Evolutionary conservation across 1,284 basidiomycete genomes (phyloP).

Genomic region (Vanrija humicola): DNA sequence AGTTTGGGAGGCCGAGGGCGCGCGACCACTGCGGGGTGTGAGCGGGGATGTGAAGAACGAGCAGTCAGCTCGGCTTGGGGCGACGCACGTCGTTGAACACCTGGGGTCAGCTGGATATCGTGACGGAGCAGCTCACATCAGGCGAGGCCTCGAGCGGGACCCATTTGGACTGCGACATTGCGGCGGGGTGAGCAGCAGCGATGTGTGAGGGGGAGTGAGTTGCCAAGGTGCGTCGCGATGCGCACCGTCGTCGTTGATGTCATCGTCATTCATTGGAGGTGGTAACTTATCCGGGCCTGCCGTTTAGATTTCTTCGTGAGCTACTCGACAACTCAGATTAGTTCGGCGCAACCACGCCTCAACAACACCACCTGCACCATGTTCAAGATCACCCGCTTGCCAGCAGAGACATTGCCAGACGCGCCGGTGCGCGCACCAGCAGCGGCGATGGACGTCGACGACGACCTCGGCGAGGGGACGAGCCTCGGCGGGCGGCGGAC

Average conservation of each 20-base stretch:
- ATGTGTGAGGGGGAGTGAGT: neutral
- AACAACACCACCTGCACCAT: constrained; percentile 15
- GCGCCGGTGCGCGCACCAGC: constrained; percentile 5
- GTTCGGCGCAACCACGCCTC: neutral
- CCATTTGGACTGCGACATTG: constrained; percentile 52
- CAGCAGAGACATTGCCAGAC: constrained; percentile 17
- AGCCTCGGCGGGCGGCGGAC: constrained; percentile 15
- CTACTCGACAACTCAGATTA: neutral
- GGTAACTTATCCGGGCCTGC: neutral
- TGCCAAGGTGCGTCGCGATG: neutral
- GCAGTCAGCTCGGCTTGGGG: neutral
- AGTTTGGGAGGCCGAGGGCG: constrained; percentile 63
- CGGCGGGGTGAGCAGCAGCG: neutral
- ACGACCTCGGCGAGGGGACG: constrained; percentile 26
- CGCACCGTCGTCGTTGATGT: too few species aligned
- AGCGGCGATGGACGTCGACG: constrained; percentile 30
- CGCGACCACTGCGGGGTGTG: constrained; percentile 63
- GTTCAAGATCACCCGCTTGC: constrained; percentile 32
- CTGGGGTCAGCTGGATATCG: constrained; percentile 27
- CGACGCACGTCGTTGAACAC: constrained; percentile 47
- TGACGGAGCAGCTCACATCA: too few species aligned
- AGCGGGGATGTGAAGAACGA: neutral
- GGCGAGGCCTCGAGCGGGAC: constrained; percentile 74
- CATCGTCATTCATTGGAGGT: neutral
- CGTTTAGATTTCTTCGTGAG: constrained; percentile 2